phyloP scores from a whole-genome alignment of 1,139 yeast genomes.

The Diutina sp. region DNA sequence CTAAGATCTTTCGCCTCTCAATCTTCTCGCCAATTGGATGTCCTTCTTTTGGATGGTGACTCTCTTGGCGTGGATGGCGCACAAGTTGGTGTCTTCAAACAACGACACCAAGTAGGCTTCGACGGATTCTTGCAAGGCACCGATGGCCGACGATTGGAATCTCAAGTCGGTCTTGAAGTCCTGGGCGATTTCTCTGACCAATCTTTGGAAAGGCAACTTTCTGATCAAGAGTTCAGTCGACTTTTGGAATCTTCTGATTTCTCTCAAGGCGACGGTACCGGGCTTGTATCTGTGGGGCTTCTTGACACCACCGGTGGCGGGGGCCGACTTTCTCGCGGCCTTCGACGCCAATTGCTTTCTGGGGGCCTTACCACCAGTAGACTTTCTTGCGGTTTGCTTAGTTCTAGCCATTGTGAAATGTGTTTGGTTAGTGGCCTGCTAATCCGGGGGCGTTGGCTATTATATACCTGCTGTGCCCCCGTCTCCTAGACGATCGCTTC shows the following conservation, averaged over 20 bases:
- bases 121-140: slow-evolving; percentile 98
- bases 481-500: neutral
- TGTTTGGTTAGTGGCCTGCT: neutral
- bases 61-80: slow-evolving; percentile 99
- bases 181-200: slow-evolving; percentile 96
- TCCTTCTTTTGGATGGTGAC: slow-evolving; percentile 99
- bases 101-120: slow-evolving; percentile 90
- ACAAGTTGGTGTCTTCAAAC: slow-evolving; percentile 94
- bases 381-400: slow-evolving; percentile 96
- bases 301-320: slow-evolving; percentile 98
- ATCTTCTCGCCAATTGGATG: slow-evolving; percentile 97
- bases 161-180: slow-evolving; percentile 96
- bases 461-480: neutral
- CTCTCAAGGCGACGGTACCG: slow-evolving; percentile 99
- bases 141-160: slow-evolving; percentile 97
- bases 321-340: slow-evolving; percentile 98
- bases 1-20: slow-evolving; percentile 80
- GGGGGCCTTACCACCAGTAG: slow-evolving; percentile 99
- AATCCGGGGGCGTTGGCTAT: neutral
- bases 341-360: slow-evolving; percentile 98
- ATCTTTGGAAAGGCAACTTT: slow-evolving; percentile 98
- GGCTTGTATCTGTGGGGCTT: slow-evolving; percentile 99
- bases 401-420: slow-evolving; percentile 78
- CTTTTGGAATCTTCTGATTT: slow-evolving; percentile 98
- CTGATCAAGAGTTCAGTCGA: slow-evolving; percentile 94